Evolutionary conservation across 805 yeast genomes (phyloP), one percentile per base, ranked within the genome.

Genomic region (Kodamaea fukazawae): DNA sequence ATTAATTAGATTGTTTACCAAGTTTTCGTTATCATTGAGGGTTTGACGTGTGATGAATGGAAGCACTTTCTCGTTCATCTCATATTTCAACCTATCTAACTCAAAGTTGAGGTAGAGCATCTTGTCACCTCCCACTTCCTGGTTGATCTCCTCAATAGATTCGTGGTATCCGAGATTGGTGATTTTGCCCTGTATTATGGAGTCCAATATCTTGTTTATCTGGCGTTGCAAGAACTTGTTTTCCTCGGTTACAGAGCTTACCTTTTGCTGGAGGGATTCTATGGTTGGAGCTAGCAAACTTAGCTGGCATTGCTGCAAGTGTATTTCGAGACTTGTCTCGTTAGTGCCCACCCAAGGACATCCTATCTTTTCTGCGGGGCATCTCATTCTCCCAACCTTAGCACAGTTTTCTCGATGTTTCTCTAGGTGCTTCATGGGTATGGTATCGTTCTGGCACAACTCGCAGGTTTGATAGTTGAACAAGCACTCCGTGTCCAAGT

Each of bases 341-440:
- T 52, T 65, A 25, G 50, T 53, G 0, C 71, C 73, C 1, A 58
- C 48, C 78, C 80, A 76, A 22, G 58, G 63, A 45, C 82, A 76
- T 1, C 82, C 82, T 36, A 65, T 71, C 20, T 58, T 61, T 13
- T 45, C 41, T 1, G 76, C 79, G 0, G 80, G 77, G 44, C 82
- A 76, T 36, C 57, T 55, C 11, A 68, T 51, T 36, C 65, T 65
- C 4, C 63, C 60, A 10, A 67, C 51, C 38, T 64, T 63, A 13
- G 57, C 51, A 43, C 81, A 76, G 47, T 66, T 66, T 8, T 54
- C 56, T 42, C 63, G 60, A 50, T 76, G 81, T 18, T 59, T 58
- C 2, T 54, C 59, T 15, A 73, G 44, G 17, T 55, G 47, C 46
- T 63, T 71, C 39, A 49, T 15, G 0, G 77, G 73, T 9, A 67